Percentiles rank a stretch among this genome's conserved stretches.
phyloP scores from a whole-genome alignment of 1,139 yeast genomes.

The Candida buenavistaensis region DNA sequence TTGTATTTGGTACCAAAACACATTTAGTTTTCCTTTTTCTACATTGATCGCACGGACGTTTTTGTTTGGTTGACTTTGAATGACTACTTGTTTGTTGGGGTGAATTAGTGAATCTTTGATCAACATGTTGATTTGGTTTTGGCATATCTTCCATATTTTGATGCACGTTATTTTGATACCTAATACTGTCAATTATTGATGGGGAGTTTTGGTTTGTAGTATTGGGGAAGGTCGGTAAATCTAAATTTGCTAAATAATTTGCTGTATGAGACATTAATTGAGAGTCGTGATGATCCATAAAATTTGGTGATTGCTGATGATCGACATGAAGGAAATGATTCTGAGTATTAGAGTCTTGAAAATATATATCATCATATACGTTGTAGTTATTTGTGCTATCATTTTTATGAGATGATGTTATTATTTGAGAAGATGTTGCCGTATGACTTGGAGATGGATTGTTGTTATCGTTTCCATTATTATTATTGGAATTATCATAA shows the following conservation, averaged over 20 bases:
- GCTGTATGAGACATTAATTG: conserved; percentile 26
- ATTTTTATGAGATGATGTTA: background rate
- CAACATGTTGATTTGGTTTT: background rate
- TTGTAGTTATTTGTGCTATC: background rate
- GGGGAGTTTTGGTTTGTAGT: conserved; percentile 14
- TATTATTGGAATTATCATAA: background rate
- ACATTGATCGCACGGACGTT: conserved; percentile 70
- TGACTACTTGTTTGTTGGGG: conserved; percentile 10
- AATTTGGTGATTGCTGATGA: conserved; percentile 29
- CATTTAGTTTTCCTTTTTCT: conserved; percentile 66
- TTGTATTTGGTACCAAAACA: conserved; percentile 56
- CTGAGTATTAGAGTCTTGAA: background rate
- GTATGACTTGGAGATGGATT: background rate
- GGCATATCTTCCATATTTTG: conserved; percentile 2
- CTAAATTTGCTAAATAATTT: conserved; percentile 38
- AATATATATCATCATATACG: background rate
- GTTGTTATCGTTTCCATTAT: background rate
- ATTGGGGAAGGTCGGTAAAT: conserved; percentile 15
- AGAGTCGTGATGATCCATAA: conserved; percentile 31
- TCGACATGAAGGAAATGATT: background rate
- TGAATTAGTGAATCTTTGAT: conserved; percentile 4
- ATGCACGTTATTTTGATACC: conserved; percentile 32
- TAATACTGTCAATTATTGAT: conserved; percentile 33
- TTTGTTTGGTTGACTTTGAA: conserved; percentile 21
- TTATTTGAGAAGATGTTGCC: background rate